These are phyloP conservation scores for Cladophialophora yegresii DNA, from an alignment of 2,329 filamentous ascomycete genomes.

Conservation along the genomic window DNA sequence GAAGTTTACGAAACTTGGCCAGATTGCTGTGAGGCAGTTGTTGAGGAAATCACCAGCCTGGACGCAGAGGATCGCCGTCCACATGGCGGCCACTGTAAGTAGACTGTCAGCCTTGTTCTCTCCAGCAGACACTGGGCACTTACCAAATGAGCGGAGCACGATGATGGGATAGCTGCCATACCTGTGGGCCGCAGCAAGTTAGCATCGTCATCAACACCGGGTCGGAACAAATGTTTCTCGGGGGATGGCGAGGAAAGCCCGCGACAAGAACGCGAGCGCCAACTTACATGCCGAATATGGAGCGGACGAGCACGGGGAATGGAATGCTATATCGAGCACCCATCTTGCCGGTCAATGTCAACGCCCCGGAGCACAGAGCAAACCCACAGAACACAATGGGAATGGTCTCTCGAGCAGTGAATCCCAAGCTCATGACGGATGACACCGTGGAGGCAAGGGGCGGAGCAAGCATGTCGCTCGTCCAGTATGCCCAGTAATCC, in stretches of 20 bases:
- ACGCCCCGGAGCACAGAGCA: conserved; percentile 50
- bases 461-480: conserved; percentile 51
- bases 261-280: neutral
- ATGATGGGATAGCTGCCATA: conserved; percentile 44
- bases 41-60: conserved; percentile 50
- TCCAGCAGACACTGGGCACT: conserved; percentile 35
- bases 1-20: conserved; percentile 50
- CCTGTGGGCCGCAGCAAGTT: neutral
- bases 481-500: conserved; percentile 48
- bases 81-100: conserved; percentile 47
- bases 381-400: conserved; percentile 54
- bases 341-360: conserved; percentile 53
- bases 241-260: neutral
- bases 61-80: conserved; percentile 51
- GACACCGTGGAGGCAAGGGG: conserved; percentile 46
- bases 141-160: conserved; percentile 42
- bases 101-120: neutral
- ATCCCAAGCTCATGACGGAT: conserved; percentile 48
- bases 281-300: conserved; percentile 42
- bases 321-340: conserved; percentile 40
- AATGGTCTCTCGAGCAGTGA: conserved; percentile 53
- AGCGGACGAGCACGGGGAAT: conserved; percentile 41
- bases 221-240: neutral
- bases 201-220: neutral
- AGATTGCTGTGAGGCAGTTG: conserved; percentile 50